Base-by-base conservation (phyloP, 1,284 basidiomycete species). In the Ceratobasidium sp. region DNA sequence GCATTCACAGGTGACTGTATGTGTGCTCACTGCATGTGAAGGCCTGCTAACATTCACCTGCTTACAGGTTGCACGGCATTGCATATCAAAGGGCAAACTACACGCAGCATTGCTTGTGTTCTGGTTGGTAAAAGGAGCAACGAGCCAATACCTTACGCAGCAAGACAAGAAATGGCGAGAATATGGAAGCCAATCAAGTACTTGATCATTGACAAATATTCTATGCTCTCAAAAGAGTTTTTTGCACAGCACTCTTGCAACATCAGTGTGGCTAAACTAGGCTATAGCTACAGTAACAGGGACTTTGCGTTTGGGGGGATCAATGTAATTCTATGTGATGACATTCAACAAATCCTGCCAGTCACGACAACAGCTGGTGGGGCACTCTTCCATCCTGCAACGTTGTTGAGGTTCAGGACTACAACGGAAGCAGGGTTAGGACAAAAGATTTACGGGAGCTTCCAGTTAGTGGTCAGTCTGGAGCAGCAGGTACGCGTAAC, bases 131-230 rank as follows among this genome's bases (percentile, higher is more conserved):
- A 55, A 20, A 71, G n/a, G 26, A 46, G 10, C 60, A 75, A 64
- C 12, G 12, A 33, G 33, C 33, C 20, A 10, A 23, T 63, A 15
- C 23, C 42, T 18, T 13, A 49, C 9, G 46, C 46, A 49, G 10
- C 46, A 49, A 49, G 46, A 18, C 46, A 49, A 33, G 33, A 33
- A 58, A 10, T 58, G 55, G 55, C 67, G 42, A 77, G 39, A 9
- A 55, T 56, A 10, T 77, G 60, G 70, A 23, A n/a, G n/a, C 33
- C 15, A 28, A 33, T 76, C 20, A 20, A n/a, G 13, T 86, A 86
- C 77, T 81, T 86, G 28, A 82, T 86, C 55, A 81, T 86, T 40
- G 84, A 86, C 70, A 84, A 86, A 79, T 75, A 77, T 33, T 86
- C 86, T 5, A 86, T 86, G 86, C 68, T 86, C 5, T 79, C 80